These are phyloP conservation scores for Myrica gale DNA, from an alignment of 306 rosid genomes.

Conservation along the genomic window DNA sequence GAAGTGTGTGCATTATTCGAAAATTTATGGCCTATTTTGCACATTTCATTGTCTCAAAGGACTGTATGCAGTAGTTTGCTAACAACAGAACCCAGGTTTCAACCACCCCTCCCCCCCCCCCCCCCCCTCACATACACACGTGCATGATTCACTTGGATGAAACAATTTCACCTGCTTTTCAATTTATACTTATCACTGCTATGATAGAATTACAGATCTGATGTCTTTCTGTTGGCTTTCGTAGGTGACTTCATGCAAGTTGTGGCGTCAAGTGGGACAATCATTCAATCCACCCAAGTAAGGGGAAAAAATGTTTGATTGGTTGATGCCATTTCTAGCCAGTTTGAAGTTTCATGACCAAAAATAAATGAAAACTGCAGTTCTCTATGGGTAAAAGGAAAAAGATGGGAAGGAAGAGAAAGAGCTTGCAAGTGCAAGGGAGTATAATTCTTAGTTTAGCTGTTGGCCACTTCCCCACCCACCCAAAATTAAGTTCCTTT, in stretches of 20 bases:
- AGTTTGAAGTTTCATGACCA: not conserved
- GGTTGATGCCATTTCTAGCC: not conserved
- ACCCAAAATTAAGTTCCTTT: not conserved
- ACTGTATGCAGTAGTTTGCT: not conserved
- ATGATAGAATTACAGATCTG: constrained; percentile 22
- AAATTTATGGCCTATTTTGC: not conserved
- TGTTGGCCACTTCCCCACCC: not conserved
- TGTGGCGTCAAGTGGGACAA: constrained; percentile 99
- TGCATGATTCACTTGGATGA: not conserved
- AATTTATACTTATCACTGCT: not conserved
- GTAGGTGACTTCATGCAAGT: constrained; percentile 92
- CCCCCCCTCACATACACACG: not conserved
- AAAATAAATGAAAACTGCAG: not conserved
- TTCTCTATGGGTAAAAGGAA: not conserved
- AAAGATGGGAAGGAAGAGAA: not conserved
- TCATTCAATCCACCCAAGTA: constrained; percentile 98
- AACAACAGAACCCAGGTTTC: not conserved
- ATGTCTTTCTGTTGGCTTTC: constrained; percentile 27
- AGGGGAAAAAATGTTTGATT: constrained; percentile 30
- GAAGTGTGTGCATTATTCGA: not conserved
- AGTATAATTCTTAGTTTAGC: not conserved
- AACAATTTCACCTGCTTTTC: not conserved
- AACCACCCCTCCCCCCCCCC: too few relatives aligned
- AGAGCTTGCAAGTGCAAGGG: not conserved
- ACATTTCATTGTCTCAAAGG: not conserved